Percentiles rank a stretch among this genome's conserved stretches.
These are phyloP conservation scores for Plasmopara muralis DNA, from an alignment of 352 stramenopile genomes.

Conservation along the genomic window DNA sequence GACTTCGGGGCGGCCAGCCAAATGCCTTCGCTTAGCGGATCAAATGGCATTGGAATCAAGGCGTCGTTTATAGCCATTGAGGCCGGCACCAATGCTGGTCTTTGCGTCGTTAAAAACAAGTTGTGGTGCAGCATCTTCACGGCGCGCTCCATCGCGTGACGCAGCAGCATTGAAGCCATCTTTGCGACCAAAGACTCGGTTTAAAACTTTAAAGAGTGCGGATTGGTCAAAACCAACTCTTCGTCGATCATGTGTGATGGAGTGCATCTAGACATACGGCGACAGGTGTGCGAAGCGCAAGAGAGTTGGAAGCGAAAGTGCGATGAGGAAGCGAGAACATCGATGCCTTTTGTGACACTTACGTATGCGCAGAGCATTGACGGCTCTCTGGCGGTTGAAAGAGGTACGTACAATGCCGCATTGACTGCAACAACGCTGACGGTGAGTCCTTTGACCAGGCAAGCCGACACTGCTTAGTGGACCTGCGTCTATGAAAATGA, in stretches of 20 bases:
- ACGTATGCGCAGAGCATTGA: constrained; percentile 89
- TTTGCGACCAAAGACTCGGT: constrained; percentile 17
- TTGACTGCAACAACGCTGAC: constrained; percentile 1
- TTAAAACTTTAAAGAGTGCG: not conserved
- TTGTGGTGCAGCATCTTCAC: constrained; percentile 52
- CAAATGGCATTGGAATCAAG: constrained; percentile 28
- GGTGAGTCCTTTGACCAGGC: constrained; percentile 23
- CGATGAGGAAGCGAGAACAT: not conserved
- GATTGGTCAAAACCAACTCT: constrained; percentile 13
- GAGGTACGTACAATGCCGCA: constrained; percentile 27
- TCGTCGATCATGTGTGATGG: constrained; percentile 8
- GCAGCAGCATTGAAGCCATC: constrained; percentile 59
- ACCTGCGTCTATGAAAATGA: constrained; percentile 76
- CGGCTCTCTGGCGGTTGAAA: constrained; percentile 61
- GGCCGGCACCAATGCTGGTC: constrained; percentile 21
- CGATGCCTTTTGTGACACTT: constrained; percentile 60
- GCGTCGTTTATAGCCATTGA: constrained; percentile 30
- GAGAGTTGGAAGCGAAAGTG: constrained; percentile 14
- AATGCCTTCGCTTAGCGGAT: constrained; percentile 63
- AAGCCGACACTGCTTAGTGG: constrained; percentile 68
- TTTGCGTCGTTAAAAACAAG: constrained; percentile 30
- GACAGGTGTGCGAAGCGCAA: constrained; percentile 23
- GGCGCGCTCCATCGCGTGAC: constrained; percentile 62
- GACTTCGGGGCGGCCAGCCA: constrained; percentile 83
- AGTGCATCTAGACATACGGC: constrained; percentile 23